A percentile compares a stretch with the other conserved stretches of the same genome.
Evolutionary conservation across 805 yeast genomes (phyloP).

Genomic region (Candida manassasensis): DNA sequence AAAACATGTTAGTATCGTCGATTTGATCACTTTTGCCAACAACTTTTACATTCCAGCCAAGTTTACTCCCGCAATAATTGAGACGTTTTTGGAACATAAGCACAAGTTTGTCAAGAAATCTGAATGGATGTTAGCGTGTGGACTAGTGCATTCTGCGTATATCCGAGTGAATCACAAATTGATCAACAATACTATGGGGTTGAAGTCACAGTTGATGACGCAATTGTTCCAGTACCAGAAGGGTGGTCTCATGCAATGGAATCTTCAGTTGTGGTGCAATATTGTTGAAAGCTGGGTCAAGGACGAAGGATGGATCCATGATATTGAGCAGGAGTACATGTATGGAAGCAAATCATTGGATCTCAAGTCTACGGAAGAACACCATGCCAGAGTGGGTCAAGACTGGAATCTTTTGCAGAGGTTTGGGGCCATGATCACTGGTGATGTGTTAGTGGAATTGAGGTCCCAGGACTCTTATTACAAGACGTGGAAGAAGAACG

Average conservation of each 20-base stretch:
- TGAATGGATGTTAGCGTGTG: conserved; percentile 69
- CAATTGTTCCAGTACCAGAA: conserved; percentile 49
- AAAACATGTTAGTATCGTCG: conserved; percentile 27
- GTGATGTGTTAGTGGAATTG: conserved; percentile 25
- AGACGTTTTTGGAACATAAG: conserved; percentile 46
- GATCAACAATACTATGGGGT: conserved; percentile 44
- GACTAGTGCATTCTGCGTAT: conserved; percentile 57
- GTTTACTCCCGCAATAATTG: conserved; percentile 45
- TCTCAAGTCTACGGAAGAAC: conserved; percentile 19
- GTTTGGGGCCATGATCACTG: conserved; percentile 34
- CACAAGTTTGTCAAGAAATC: conserved; percentile 48
- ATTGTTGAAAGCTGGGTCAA: conserved; percentile 51
- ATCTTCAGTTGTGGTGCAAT: conserved; percentile 48
- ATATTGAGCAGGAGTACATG: conserved; percentile 44
- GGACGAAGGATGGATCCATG: conserved; percentile 59
- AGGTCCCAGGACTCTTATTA: conserved; percentile 27
- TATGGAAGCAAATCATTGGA: conserved; percentile 22
- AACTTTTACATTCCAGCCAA: conserved; percentile 57
- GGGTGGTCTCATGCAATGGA: conserved; percentile 48
- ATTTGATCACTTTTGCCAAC: conserved; percentile 49
- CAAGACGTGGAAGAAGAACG: conserved; percentile 26
- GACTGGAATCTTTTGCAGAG: conserved; percentile 26
- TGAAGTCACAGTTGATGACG: conserved; percentile 43
- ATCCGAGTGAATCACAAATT: conserved; percentile 47
- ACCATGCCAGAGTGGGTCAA: conserved; percentile 25